Conservation (phyloP, 306 rosid genomes). For the Biancaea sappan region DNA sequence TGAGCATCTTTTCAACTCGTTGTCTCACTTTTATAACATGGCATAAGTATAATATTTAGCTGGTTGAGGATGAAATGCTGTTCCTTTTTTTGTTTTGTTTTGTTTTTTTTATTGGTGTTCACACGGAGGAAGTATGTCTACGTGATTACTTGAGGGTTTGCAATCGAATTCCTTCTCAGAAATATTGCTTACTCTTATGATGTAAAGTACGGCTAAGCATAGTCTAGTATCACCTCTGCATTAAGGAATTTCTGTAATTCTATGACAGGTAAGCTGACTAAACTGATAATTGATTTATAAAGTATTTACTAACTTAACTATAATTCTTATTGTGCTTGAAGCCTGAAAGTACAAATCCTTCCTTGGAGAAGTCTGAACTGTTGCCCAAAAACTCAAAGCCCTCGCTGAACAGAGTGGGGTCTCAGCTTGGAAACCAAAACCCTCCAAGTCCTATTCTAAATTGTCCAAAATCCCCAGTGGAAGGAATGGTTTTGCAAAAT, state of each 20-base stretch:
- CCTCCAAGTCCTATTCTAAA: background rate
- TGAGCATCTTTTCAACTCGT: background rate
- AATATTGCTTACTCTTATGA: background rate
- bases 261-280: background rate
- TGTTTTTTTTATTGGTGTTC: too few relatives aligned
- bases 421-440: background rate
- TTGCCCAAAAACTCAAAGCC: slow-evolving; percentile 11
- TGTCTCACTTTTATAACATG: background rate
- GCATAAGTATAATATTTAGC: background rate
- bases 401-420: background rate
- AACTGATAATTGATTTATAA: background rate
- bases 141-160: background rate
- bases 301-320: background rate
- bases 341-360: slow-evolving; percentile 24
- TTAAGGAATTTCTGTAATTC: background rate
- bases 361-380: slow-evolving; percentile 23
- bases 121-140: background rate
- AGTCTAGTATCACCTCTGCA: background rate
- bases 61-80: background rate
- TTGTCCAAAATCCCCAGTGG: background rate
- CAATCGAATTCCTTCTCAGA: background rate
- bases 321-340: background rate
- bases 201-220: background rate
- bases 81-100: background rate
- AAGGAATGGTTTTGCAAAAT: slow-evolving; percentile 2